Evolutionary conservation across 192 early-diverging fungal genomes (phyloP).

Genomic region (Hyaloraphidium curvatum): DNA sequence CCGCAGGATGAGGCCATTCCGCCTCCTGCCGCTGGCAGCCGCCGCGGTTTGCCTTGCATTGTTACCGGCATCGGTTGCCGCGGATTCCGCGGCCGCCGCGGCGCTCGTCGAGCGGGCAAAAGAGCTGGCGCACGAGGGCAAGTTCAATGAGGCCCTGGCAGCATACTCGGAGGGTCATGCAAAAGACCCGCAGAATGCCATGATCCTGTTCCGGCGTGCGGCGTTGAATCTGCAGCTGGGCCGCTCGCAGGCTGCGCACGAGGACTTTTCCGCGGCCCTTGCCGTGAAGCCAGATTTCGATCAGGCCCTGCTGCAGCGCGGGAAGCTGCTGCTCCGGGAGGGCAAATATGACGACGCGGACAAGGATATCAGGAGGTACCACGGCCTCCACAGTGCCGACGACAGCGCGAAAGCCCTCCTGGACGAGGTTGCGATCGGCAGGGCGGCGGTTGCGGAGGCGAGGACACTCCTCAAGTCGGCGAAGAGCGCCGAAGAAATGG

Average conservation of each 20-base stretch:
- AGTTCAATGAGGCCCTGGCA: too few species aligned
- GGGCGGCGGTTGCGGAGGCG: slow-evolving; percentile 17
- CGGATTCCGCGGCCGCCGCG: too few species aligned
- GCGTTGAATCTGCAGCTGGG: slow-evolving; percentile 61
- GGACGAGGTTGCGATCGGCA: slow-evolving; percentile 22
- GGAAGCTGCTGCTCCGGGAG: slow-evolving; percentile 41
- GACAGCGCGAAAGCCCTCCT: background rate
- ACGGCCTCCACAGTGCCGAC: background rate
- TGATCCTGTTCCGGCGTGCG: slow-evolving; percentile 70
- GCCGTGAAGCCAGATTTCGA: slow-evolving; percentile 61
- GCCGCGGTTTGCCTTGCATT: too few species aligned
- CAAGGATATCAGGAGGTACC: slow-evolving; percentile 12
- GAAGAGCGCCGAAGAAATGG: slow-evolving; percentile 18
- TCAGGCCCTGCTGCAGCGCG: slow-evolving; percentile 55
- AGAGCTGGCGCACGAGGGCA: too few species aligned
- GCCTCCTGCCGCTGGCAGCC: too few species aligned
- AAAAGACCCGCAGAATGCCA: slow-evolving; percentile 58
- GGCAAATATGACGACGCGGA: slow-evolving; percentile 49
- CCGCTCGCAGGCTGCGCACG: slow-evolving; percentile 43
- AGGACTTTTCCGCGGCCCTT: slow-evolving; percentile 64
- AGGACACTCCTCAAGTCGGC: slow-evolving; percentile 8
- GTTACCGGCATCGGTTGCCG: too few species aligned
- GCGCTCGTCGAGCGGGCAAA: too few species aligned
- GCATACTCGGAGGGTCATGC: too few species aligned
- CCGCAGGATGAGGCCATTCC: too few species aligned